Evolutionary conservation across 2,329 filamentous ascomycete genomes (phyloP).

Genomic region (Epichloe typhina): DNA sequence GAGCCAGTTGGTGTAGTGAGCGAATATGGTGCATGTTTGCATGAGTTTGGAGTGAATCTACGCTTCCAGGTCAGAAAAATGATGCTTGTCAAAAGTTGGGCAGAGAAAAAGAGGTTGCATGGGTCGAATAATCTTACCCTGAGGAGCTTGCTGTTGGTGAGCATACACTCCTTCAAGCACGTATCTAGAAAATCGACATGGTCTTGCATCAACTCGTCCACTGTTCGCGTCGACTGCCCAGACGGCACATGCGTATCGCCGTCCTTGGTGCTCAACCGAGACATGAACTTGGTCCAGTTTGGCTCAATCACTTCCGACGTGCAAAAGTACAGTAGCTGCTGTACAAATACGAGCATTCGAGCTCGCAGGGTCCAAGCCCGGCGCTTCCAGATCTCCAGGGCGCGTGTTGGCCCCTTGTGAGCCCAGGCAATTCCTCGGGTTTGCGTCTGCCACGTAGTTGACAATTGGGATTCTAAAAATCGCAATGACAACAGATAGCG

Average conservation of each 20-base stretch:
- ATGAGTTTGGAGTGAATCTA: conserved; percentile 96
- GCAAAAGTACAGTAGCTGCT: conserved; percentile 93
- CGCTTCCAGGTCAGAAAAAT: background rate
- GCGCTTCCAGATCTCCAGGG: conserved; percentile 84
- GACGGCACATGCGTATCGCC: conserved; percentile 18
- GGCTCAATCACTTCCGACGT: conserved; percentile 95
- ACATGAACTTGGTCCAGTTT: conserved; percentile 91
- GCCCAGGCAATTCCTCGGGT: conserved; percentile 71
- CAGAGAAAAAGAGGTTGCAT: background rate
- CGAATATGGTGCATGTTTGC: conserved; percentile 90
- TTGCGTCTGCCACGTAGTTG: conserved; percentile 81
- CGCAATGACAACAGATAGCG: conserved; percentile 83
- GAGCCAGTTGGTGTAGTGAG: conserved; percentile 76
- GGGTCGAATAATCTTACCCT: conserved; percentile 44
- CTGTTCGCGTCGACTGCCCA: conserved; percentile 43
- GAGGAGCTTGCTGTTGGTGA: conserved; percentile 89
- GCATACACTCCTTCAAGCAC: conserved; percentile 96
- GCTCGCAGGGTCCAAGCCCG: conserved; percentile 83
- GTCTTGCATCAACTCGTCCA: conserved; percentile 97
- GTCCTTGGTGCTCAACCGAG: conserved; percentile 56
- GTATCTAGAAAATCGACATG: conserved; percentile 97
- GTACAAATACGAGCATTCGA: conserved; percentile 92
- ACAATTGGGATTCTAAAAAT: conserved; percentile 77
- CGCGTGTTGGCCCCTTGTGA: conserved; percentile 58
- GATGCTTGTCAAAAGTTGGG: conserved; percentile 2